Conservation (phyloP, 2,329 filamentous ascomycete genomes). For the Rachicladosporium sp. region DNA sequence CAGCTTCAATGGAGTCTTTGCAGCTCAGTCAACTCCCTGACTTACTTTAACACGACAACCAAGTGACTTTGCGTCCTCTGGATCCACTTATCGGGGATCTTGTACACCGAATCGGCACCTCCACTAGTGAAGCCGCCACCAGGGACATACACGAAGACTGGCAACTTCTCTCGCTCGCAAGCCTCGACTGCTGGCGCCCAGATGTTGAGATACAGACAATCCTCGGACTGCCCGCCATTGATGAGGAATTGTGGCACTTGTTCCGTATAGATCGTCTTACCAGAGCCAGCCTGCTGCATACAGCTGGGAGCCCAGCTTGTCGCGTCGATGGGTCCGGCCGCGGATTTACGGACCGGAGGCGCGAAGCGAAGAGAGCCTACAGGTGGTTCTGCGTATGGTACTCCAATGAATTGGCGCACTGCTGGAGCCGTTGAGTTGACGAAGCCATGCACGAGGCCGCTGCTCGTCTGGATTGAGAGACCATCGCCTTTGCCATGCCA, state of each 20-base stretch:
- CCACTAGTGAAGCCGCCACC: conserved; percentile 33
- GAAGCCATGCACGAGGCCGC: conserved; percentile 1
- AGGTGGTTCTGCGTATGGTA: conserved; percentile 2
- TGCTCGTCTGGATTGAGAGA: conserved; percentile 3
- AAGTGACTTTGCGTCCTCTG: conserved; percentile 28
- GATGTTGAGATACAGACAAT: conserved; percentile 34
- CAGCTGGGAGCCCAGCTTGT: conserved; percentile 7
- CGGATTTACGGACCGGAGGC: neutral
- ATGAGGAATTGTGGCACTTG: conserved; percentile 7
- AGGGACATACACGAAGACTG: conserved; percentile 20
- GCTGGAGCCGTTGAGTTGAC: neutral
- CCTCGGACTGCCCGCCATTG: conserved; percentile 18
- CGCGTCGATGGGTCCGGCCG: conserved; percentile 2
- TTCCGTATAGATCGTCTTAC: conserved; percentile 6
- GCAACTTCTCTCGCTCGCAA: neutral
- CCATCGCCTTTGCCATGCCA: neutral
- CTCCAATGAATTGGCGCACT: conserved; percentile 3
- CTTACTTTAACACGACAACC: conserved; percentile 27
- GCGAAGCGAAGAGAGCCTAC: conserved; percentile 2
- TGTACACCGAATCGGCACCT: conserved; percentile 31
- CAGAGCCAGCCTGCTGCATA: conserved; percentile 8
- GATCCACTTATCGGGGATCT: conserved; percentile 31
- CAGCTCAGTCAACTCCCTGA: no score
- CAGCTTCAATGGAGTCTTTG: no score
- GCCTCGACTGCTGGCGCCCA: conserved; percentile 20